Conservation (phyloP, 1,284 basidiomycete genomes). For the Coniferiporia sulphurascens region DNA sequence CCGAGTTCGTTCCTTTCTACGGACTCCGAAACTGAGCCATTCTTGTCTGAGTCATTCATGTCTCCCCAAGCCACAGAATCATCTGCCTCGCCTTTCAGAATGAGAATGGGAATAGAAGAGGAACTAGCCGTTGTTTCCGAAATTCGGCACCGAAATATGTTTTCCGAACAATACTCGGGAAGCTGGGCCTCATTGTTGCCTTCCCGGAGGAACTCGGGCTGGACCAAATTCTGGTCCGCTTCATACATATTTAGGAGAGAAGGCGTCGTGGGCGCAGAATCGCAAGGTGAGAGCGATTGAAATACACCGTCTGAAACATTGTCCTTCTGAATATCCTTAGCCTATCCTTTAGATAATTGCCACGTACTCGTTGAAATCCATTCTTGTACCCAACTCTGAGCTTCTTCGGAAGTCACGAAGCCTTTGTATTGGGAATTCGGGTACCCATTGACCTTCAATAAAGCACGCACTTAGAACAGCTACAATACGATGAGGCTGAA, state of each 20-base stretch:
- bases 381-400: conserved; percentile 26
- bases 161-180: too few species aligned
- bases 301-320: neutral
- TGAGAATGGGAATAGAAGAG: neutral
- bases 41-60: neutral
- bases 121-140: neutral
- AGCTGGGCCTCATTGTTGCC: too few species aligned
- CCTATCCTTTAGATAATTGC: neutral
- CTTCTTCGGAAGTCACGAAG: conserved; percentile 29
- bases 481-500: neutral
- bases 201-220: too few species aligned
- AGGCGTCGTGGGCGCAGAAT: too few species aligned
- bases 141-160: conserved; percentile 3
- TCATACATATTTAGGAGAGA: too few species aligned
- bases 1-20: neutral
- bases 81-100: neutral
- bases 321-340: neutral
- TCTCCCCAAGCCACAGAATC: neutral
- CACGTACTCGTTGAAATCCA: neutral
- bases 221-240: too few species aligned
- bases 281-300: neutral
- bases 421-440: conserved; percentile 31
- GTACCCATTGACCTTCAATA: conserved; percentile 26
- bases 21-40: neutral
- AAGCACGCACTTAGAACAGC: neutral